Evolutionary conservation across 2,329 filamentous ascomycete species (phyloP).

Genomic region (Neurospora crassa): DNA sequence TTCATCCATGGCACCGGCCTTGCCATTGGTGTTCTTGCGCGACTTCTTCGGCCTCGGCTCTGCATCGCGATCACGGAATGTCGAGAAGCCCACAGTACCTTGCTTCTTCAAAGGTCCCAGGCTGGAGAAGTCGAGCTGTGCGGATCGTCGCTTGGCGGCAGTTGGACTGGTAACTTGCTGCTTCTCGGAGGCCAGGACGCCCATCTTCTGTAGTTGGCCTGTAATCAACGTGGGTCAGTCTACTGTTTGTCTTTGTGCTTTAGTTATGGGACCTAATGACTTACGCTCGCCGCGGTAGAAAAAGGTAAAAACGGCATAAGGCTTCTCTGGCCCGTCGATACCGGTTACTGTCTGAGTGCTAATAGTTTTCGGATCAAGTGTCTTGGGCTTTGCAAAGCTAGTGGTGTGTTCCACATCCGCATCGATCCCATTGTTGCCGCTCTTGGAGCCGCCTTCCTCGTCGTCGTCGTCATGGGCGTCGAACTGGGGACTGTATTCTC

Average conservation of each 20-base stretch:
- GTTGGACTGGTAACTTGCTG: constrained; percentile 49
- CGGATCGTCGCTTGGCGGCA: constrained; percentile 67
- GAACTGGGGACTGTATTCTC: constrained; percentile 96
- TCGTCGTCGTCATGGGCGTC: constrained; percentile 95
- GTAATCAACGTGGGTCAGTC: constrained; percentile 11
- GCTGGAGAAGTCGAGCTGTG: constrained; percentile 75
- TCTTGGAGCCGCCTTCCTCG: constrained; percentile 43
- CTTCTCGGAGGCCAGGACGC: constrained; percentile 66
- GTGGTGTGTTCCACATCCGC: constrained; percentile 93
- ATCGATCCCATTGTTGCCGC: constrained; percentile 49
- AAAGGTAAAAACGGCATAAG: constrained; percentile 95
- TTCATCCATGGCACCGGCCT: constrained; percentile 47
- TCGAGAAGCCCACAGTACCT: constrained; percentile 84
- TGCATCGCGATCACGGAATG: constrained; percentile 65
- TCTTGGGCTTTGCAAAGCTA: constrained; percentile 94
- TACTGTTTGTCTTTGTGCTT: neutral
- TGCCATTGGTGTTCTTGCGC: constrained; percentile 55
- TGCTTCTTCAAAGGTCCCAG: constrained; percentile 74
- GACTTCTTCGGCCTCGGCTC: constrained; percentile 49
- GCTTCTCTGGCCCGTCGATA: constrained; percentile 90
- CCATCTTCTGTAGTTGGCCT: constrained; percentile 97
- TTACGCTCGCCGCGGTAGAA: constrained; percentile 92
- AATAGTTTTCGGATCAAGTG: constrained; percentile 91
- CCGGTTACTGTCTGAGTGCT: constrained; percentile 99
- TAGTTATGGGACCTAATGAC: constrained; percentile 33